Percentiles rank a stretch among this genome's conserved stretches.
Conservation (phyloP, 495 filamentous ascomycete genomes). For the Amphirosellinia nigrospora region DNA sequence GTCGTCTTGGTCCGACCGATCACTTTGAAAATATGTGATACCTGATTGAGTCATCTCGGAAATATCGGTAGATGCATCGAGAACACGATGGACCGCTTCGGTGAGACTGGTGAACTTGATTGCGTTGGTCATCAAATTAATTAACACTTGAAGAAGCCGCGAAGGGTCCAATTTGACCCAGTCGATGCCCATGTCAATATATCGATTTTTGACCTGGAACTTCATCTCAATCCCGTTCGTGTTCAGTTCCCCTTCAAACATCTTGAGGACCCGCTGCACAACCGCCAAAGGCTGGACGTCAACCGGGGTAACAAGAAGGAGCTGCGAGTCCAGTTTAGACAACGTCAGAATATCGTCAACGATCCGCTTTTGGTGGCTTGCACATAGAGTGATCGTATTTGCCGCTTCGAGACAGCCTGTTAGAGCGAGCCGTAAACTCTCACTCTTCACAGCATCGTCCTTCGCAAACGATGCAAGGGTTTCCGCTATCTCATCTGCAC, state of each 20-base stretch:
- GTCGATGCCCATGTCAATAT: slow-evolving; percentile 65
- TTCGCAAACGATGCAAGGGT: slow-evolving; percentile 51
- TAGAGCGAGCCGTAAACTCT: slow-evolving; percentile 43
- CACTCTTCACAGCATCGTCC: slow-evolving; percentile 26
- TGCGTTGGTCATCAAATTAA: slow-evolving; percentile 80
- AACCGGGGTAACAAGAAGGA: slow-evolving; percentile 76
- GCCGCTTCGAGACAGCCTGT: slow-evolving; percentile 73
- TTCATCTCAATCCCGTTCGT: slow-evolving; percentile 74
- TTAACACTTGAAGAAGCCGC: slow-evolving; percentile 76
- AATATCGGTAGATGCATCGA: slow-evolving; percentile 67
- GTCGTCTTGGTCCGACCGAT: slow-evolving; percentile 54
- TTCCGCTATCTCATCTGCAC: slow-evolving; percentile 75
- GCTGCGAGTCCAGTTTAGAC: slow-evolving; percentile 83
- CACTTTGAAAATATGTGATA: slow-evolving; percentile 62
- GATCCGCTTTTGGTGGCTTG: slow-evolving; percentile 78
- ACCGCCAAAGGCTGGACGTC: slow-evolving; percentile 72
- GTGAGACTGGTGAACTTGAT: slow-evolving; percentile 79
- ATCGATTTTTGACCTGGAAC: slow-evolving; percentile 70
- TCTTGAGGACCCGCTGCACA: slow-evolving; percentile 72
- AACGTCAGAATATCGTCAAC: slow-evolving; percentile 84
- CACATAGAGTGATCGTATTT: slow-evolving; percentile 82
- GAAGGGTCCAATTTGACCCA: slow-evolving; percentile 84
- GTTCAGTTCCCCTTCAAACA: slow-evolving; percentile 81
- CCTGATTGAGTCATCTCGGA: slow-evolving; percentile 50
- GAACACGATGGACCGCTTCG: slow-evolving; percentile 67